phyloP scores from a whole-genome alignment of 2,329 filamentous ascomycete species.

The Botrytis paeoniae region DNA sequence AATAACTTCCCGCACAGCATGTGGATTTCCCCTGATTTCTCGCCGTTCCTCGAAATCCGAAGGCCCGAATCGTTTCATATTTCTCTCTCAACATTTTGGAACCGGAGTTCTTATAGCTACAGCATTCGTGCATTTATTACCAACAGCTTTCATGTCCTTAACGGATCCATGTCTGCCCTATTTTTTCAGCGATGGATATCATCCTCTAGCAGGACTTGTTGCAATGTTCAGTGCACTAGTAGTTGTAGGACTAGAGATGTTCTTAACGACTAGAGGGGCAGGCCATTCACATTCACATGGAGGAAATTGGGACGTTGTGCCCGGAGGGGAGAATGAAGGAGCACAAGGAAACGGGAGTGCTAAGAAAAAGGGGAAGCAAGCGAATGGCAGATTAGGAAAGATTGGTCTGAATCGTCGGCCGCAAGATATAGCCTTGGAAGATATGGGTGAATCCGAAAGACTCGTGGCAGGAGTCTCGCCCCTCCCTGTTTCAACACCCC shows the following conservation, averaged over 20 bases:
- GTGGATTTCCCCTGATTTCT: constrained; percentile 38
- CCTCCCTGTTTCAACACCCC: constrained; percentile 53
- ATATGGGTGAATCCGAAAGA: constrained; percentile 51
- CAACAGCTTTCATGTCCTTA: constrained; percentile 58
- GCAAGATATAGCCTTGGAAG: constrained; percentile 49
- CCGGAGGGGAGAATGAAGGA: constrained; percentile 42
- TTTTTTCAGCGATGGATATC: constrained; percentile 77
- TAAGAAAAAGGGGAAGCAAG: constrained; percentile 28
- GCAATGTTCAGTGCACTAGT: constrained; percentile 79
- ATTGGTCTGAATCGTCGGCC: constrained; percentile 43
- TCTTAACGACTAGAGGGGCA: constrained; percentile 70
- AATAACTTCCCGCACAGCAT: constrained; percentile 31
- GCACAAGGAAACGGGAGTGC: constrained; percentile 34
- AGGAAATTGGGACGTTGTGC: constrained; percentile 32
- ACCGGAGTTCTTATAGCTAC: constrained; percentile 85
- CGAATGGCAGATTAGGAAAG: constrained; percentile 33
- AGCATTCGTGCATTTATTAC: constrained; percentile 71
- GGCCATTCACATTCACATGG: constrained; percentile 58
- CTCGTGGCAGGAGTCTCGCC: constrained; percentile 59
- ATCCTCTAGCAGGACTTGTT: constrained; percentile 74
- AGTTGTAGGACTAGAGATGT: constrained; percentile 85
- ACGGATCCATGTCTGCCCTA: constrained; percentile 66
- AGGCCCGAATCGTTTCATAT: constrained; percentile 42
- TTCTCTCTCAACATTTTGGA: constrained; percentile 66
- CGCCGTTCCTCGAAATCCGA: constrained; percentile 34